These are phyloP conservation scores for Serendipita indica DNA, from an alignment of 768 basidiomycete species.

Conservation along the genomic window DNA sequence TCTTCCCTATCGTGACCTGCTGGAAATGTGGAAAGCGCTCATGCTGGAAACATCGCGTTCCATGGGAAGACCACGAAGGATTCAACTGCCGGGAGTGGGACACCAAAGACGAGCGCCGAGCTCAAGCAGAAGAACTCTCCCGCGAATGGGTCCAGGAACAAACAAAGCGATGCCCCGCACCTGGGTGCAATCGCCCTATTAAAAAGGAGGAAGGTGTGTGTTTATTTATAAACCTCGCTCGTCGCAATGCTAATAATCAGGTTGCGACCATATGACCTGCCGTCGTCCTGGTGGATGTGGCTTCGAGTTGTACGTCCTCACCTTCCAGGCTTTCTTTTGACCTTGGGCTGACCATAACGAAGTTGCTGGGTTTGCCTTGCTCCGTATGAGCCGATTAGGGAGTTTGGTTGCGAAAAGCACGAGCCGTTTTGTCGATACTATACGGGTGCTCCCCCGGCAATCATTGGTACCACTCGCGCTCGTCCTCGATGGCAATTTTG, in stretches of 20 bases:
- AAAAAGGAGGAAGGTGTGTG: neutral
- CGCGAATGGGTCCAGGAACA: neutral
- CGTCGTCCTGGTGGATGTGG: neutral
- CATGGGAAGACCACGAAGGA: slow-evolving; percentile 8
- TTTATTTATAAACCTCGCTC: neutral
- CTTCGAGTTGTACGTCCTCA: neutral
- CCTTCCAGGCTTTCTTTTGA: neutral
- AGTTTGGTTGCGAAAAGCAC: neutral
- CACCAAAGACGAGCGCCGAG: neutral
- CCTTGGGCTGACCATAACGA: neutral
- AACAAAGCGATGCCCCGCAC: neutral
- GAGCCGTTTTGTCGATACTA: neutral
- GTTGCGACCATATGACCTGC: slow-evolving; percentile 8
- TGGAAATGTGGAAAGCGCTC: neutral
- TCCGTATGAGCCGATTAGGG: neutral
- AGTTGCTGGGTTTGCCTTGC: slow-evolving; percentile 4
- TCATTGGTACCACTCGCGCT: neutral
- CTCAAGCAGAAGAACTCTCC: neutral
- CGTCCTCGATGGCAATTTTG: slow-evolving; percentile 2
- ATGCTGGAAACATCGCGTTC: neutral
- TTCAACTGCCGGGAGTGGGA: slow-evolving; percentile 1
- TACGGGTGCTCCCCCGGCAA: neutral
- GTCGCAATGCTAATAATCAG: neutral
- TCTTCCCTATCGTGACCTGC: slow-evolving; percentile 5
- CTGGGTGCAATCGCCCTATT: neutral